Conservation (phyloP, 2,329 filamentous ascomycete species). For the Epichloe brachyelytri region DNA sequence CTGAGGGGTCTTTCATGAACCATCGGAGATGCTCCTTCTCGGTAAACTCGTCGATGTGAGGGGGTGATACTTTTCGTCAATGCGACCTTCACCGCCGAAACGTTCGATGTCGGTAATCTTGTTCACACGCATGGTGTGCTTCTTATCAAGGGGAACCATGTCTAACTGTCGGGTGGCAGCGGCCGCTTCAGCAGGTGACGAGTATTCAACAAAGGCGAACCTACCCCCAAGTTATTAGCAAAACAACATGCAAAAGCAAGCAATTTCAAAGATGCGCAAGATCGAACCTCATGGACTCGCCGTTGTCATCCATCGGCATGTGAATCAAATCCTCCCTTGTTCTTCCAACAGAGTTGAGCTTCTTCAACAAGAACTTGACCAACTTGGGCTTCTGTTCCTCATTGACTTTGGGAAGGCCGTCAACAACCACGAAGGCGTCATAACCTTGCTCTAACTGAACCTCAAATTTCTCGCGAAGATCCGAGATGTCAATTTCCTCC, state of each 20-base stretch:
- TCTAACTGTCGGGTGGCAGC: slow-evolving; percentile 84
- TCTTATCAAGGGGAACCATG: slow-evolving; percentile 83
- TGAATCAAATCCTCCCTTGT: slow-evolving; percentile 77
- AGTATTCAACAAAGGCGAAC: slow-evolving; percentile 95
- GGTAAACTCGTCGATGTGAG: slow-evolving; percentile 69
- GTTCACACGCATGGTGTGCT: slow-evolving; percentile 89
- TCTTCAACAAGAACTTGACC: slow-evolving; percentile 90
- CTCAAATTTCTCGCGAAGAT: slow-evolving; percentile 88
- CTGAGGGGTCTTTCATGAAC: slow-evolving; percentile 71
- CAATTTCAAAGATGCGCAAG: not conserved
- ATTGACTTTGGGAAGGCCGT: slow-evolving; percentile 79
- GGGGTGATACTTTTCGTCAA: slow-evolving; percentile 85
- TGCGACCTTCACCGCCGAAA: slow-evolving; percentile 82
- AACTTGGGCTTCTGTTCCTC: slow-evolving; percentile 90
- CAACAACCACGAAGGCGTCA: slow-evolving; percentile 91
- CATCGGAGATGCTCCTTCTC: slow-evolving; percentile 92
- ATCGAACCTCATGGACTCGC: slow-evolving; percentile 71
- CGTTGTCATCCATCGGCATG: slow-evolving; percentile 86
- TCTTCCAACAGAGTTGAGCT: slow-evolving; percentile 74
- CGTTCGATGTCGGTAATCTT: slow-evolving; percentile 97
- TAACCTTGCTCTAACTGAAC: slow-evolving; percentile 92
- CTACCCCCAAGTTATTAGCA: slow-evolving; percentile 28
- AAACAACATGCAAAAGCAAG: not conserved
- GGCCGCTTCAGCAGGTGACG: slow-evolving; percentile 76
- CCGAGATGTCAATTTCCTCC: slow-evolving; percentile 88